Evolutionary conservation across 169 alveolate genomes (phyloP).

Genomic region (Plasmodium malariae): DNA sequence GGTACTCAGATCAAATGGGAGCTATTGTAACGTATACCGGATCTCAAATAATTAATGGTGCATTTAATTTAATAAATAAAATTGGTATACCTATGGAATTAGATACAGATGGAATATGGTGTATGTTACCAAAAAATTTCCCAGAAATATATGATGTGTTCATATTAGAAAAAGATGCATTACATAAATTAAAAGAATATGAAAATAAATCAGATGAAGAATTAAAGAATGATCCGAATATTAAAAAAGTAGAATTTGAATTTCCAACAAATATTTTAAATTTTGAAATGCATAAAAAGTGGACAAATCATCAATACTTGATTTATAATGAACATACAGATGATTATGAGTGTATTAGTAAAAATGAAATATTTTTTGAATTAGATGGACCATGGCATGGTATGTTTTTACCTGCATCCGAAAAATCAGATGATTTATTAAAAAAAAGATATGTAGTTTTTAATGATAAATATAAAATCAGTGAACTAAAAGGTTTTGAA

Average conservation of each 20-base stretch:
- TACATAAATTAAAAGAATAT: slow-evolving; percentile 40
- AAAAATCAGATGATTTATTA: slow-evolving; percentile 95
- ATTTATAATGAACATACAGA: slow-evolving; percentile 82
- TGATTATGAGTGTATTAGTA: slow-evolving; percentile 87
- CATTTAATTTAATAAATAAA: slow-evolving; percentile 90
- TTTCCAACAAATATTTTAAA: slow-evolving; percentile 97
- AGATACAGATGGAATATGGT: slow-evolving; percentile 99
- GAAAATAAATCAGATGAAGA: slow-evolving; percentile 65
- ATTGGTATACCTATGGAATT: slow-evolving; percentile 99
- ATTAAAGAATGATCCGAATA: slow-evolving; percentile 33
- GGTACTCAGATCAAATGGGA: slow-evolving; percentile 99
- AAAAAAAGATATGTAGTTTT: slow-evolving; percentile 97
- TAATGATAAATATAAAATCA: slow-evolving; percentile 92
- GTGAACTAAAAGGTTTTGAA: slow-evolving; percentile 97
- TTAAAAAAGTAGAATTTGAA: slow-evolving; percentile 83
- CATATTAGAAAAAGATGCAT: slow-evolving; percentile 16
- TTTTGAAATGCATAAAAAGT: slow-evolving; percentile 93
- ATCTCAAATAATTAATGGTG: slow-evolving; percentile 94
- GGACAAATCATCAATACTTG: slow-evolving; percentile 96
- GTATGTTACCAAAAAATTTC: slow-evolving; percentile 96
- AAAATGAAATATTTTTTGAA: slow-evolving; percentile 98
- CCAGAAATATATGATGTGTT: slow-evolving; percentile 89
- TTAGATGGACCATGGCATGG: slow-evolving; percentile 99
- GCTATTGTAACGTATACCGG: slow-evolving; percentile 99
- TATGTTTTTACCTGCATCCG: slow-evolving; percentile 98